A percentile compares a stretch with the other conserved stretches of the same genome.
These are phyloP conservation scores for Boletellus ananiceps DNA, from an alignment of 768 basidiomycete genomes.

Conservation along the genomic window DNA sequence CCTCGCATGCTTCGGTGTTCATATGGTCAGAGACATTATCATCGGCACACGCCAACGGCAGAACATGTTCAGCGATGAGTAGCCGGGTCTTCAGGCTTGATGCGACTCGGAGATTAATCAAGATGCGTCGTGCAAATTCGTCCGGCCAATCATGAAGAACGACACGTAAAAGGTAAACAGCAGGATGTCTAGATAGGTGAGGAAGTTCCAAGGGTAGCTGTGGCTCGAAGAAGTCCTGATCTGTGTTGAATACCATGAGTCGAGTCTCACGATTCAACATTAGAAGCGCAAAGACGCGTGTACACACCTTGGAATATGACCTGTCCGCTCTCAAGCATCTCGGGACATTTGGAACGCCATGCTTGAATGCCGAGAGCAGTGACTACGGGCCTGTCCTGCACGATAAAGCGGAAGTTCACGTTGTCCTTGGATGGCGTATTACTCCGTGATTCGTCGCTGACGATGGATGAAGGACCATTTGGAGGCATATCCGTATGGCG, in stretches of 20 bases:
- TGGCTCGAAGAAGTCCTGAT: slow-evolving; percentile 72
- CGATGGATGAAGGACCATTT: background rate
- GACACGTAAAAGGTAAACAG: slow-evolving; percentile 66
- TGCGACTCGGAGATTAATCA: slow-evolving; percentile 41
- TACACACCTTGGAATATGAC: slow-evolving; percentile 48
- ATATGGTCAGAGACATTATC: slow-evolving; percentile 18
- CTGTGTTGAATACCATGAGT: slow-evolving; percentile 25
- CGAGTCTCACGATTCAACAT: background rate
- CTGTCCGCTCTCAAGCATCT: slow-evolving; percentile 49
- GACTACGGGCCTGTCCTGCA: slow-evolving; percentile 58
- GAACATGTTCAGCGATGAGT: slow-evolving; percentile 66
- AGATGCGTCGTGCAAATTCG: slow-evolving; percentile 42
- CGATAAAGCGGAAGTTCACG: slow-evolving; percentile 43
- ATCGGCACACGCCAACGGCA: slow-evolving; percentile 67
- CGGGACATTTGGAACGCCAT: slow-evolving; percentile 56
- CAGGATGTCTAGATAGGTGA: slow-evolving; percentile 37
- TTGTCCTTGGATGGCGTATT: slow-evolving; percentile 7
- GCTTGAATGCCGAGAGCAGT: slow-evolving; percentile 51
- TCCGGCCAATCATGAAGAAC: slow-evolving; percentile 82
- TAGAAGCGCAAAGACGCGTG: background rate
- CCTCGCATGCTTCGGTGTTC: slow-evolving; percentile 5
- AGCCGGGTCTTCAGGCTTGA: slow-evolving; percentile 46
- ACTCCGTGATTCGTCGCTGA: slow-evolving; percentile 7
- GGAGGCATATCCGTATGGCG: background rate
- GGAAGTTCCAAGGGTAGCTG: slow-evolving; percentile 40